Evolutionary conservation across 306 rosid genomes (phyloP).

Genomic region (Cicer arietinum): DNA sequence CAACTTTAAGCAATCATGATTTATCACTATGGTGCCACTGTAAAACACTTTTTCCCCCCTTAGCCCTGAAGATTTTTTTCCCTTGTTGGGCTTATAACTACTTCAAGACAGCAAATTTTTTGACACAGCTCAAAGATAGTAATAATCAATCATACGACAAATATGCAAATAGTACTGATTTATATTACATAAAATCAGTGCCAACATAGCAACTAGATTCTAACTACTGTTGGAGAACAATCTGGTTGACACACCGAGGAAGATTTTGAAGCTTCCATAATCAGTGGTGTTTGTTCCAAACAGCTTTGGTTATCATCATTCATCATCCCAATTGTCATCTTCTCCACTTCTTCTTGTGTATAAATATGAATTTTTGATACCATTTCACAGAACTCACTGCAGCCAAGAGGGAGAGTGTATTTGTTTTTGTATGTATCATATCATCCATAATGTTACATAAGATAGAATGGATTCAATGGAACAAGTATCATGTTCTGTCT

Average conservation of each 20-base stretch:
- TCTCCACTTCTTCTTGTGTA: slow-evolving; percentile 92
- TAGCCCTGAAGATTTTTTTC: too few relatives aligned
- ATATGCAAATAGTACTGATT: slow-evolving; percentile 35
- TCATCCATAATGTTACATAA: slow-evolving; percentile 1
- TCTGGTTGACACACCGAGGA: slow-evolving; percentile 93
- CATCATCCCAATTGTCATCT: slow-evolving; percentile 80
- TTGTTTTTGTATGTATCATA: slow-evolving; percentile 9
- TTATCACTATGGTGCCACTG: too few relatives aligned
- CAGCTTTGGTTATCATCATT: slow-evolving; percentile 88
- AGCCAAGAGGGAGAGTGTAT: slow-evolving; percentile 29
- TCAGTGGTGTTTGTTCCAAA: slow-evolving; percentile 79
- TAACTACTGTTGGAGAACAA: slow-evolving; percentile 73
- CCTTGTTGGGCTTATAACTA: background rate
- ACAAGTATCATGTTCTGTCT: background rate
- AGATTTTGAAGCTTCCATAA: slow-evolving; percentile 80
- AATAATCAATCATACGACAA: slow-evolving; percentile 13
- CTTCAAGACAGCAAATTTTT: background rate
- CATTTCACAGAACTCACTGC: slow-evolving; percentile 88
- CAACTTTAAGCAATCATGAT: too few relatives aligned
- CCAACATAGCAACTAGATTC: slow-evolving; percentile 53
- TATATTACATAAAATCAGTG: slow-evolving; percentile 39
- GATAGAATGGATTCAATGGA: background rate
- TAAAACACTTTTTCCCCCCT: too few relatives aligned
- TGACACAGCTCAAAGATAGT: background rate
- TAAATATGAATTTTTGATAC: slow-evolving; percentile 85